Evolutionary conservation across 352 stramenopile genomes (phyloP).

Genomic region (Pythium insidiosum): DNA sequence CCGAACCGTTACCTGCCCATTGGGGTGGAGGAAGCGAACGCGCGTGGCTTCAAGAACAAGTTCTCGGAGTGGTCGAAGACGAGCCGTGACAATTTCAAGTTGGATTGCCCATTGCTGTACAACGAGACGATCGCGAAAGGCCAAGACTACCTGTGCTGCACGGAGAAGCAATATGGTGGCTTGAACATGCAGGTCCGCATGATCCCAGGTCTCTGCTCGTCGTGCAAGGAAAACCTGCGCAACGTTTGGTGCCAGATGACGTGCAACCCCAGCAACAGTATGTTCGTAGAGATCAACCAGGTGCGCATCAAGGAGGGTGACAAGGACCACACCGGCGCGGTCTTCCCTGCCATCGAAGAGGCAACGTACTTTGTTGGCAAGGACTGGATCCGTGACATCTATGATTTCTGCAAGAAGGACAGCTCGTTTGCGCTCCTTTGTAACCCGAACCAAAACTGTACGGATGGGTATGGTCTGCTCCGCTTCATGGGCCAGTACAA

Average conservation of each 20-base stretch:
- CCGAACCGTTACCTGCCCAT: slow-evolving; percentile 67
- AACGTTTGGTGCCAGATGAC: slow-evolving; percentile 80
- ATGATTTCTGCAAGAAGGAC: slow-evolving; percentile 63
- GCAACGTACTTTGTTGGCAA: slow-evolving; percentile 58
- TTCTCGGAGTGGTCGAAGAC: slow-evolving; percentile 54
- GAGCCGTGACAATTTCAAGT: slow-evolving; percentile 57
- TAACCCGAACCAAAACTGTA: slow-evolving; percentile 40
- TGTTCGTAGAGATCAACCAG: slow-evolving; percentile 65
- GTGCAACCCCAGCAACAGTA: slow-evolving; percentile 71
- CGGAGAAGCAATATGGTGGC: slow-evolving; percentile 58
- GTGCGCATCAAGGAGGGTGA: slow-evolving; percentile 56
- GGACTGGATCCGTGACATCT: slow-evolving; percentile 60
- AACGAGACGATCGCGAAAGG: slow-evolving; percentile 40
- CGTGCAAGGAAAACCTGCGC: slow-evolving; percentile 66
- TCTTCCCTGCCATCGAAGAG: slow-evolving; percentile 65
- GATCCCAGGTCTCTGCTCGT: slow-evolving; percentile 46
- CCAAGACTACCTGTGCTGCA: slow-evolving; percentile 66
- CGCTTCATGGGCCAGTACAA: slow-evolving; percentile 57
- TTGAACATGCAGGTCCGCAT: slow-evolving; percentile 53
- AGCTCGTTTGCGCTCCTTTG: slow-evolving; percentile 40
- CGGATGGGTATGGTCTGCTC: slow-evolving; percentile 39
- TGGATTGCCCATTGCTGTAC: slow-evolving; percentile 66
- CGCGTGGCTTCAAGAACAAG: slow-evolving; percentile 53
- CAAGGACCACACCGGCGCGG: slow-evolving; percentile 24
- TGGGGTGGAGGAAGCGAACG: slow-evolving; percentile 35